Percentiles rank a stretch among this genome's conserved stretches.
These are phyloP conservation scores for Pestalotiopsis sp. DNA, from an alignment of 2,329 filamentous ascomycete species.

Conservation along the genomic window DNA sequence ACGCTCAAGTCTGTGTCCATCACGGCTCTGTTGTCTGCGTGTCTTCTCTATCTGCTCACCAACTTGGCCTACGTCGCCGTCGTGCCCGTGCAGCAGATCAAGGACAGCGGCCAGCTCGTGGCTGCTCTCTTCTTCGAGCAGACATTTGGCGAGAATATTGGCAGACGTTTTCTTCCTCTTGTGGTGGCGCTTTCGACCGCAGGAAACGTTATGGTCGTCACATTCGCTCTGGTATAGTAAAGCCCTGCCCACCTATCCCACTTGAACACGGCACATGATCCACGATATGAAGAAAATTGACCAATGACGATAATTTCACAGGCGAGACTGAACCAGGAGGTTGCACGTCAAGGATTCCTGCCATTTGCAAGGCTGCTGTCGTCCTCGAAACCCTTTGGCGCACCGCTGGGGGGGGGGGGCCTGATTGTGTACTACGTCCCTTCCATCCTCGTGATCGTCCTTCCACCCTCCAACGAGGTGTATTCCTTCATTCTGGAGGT, in stretches of 20 bases:
- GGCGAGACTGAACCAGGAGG: conserved; percentile 71
- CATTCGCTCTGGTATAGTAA: conserved; percentile 61
- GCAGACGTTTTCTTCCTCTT: conserved; percentile 58
- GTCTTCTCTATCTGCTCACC: conserved; percentile 64
- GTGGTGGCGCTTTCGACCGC: conserved; percentile 67
- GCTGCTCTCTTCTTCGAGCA: conserved; percentile 67
- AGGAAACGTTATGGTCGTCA: conserved; percentile 73
- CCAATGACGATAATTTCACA: conserved; percentile 28
- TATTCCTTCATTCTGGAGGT: conserved; percentile 75
- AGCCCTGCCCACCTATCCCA: not conserved
- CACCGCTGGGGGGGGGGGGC: conserved; percentile 68
- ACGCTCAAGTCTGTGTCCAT: conserved; percentile 64
- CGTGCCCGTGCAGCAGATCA: conserved; percentile 67
- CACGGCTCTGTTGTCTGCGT: conserved; percentile 60
- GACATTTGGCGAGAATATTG: conserved; percentile 60
- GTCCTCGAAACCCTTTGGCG: conserved; percentile 65
- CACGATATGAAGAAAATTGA: not conserved
- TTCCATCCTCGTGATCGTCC: conserved; percentile 63
- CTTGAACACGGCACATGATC: not conserved
- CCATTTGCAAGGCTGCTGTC: conserved; percentile 62
- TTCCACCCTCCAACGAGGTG: conserved; percentile 64
- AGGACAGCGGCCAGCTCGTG: conserved; percentile 65
- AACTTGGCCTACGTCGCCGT: conserved; percentile 65
- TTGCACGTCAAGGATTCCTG: conserved; percentile 70
- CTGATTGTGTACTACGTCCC: conserved; percentile 70